Conservation (phyloP, 1,284 basidiomycete genomes). For the Trichosporon sp. region DNA sequence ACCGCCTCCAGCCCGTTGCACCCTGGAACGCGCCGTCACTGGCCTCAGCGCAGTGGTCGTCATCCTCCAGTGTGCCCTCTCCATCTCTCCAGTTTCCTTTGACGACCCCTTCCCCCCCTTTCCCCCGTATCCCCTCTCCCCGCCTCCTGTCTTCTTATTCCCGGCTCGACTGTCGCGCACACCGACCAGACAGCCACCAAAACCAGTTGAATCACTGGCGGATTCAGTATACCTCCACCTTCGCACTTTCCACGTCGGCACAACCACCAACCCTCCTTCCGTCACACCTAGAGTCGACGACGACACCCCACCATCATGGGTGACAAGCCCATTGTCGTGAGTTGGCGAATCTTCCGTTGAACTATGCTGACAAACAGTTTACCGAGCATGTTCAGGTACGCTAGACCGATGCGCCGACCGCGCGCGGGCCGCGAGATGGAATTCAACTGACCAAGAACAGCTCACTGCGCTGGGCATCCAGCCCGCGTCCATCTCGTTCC, state of each 20-base stretch:
- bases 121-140: neutral
- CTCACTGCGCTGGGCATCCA: slow-evolving; percentile 94
- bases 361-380: slow-evolving; percentile 37
- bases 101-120: neutral
- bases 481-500: slow-evolving; percentile 94
- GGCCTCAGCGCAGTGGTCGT: slow-evolving; percentile 1
- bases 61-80: neutral
- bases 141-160: neutral
- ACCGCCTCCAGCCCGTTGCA: neutral
- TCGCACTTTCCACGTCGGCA: slow-evolving; percentile 12
- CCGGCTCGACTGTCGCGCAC: neutral
- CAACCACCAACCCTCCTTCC: neutral
- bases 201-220: slow-evolving; percentile 1
- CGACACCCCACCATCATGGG: slow-evolving; percentile 32
- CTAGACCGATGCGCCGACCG: neutral
- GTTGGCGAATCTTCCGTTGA: slow-evolving; percentile 10
- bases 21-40: slow-evolving; percentile 5
- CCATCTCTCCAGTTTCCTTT: neutral
- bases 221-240: neutral
- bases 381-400: slow-evolving; percentile 53
- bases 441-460: slow-evolving; percentile 52
- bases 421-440: neutral
- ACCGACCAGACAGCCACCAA: neutral
- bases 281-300: neutral
- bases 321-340: slow-evolving; percentile 47